A percentile compares a stretch with the other conserved stretches of the same genome.
phyloP scores from a whole-genome alignment of 1,284 basidiomycete species.

The Sanghuangporus weigelae region DNA sequence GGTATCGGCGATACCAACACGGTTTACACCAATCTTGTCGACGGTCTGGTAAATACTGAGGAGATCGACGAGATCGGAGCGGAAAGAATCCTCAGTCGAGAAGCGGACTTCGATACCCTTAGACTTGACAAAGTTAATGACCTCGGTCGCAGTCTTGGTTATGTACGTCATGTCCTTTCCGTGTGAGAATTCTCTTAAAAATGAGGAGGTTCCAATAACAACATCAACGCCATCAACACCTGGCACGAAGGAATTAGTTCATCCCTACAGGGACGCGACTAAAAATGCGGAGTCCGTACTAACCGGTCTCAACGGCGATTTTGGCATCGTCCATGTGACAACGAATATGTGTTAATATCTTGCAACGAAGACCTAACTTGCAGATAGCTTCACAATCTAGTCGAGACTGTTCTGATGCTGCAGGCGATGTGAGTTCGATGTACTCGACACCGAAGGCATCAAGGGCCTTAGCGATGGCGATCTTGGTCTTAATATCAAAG shows the following conservation, averaged over 20 bases:
- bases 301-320: conserved; percentile 97
- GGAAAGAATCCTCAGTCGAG: conserved; percentile 99
- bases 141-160: conserved; percentile 98
- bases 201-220: conserved; percentile 98
- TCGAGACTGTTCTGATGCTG: conserved; percentile 95
- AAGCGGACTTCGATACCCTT: conserved; percentile 99
- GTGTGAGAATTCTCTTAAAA: conserved; percentile 98
- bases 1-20: conserved; percentile 98
- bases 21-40: conserved; percentile 99
- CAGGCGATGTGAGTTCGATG: conserved; percentile 98
- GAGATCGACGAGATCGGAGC: conserved; percentile 98
- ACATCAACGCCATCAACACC: conserved; percentile 99
- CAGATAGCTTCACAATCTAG: conserved; percentile 98
- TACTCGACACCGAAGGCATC: conserved; percentile 99
- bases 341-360: conserved; percentile 98
- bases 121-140: conserved; percentile 99
- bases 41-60: conserved; percentile 99
- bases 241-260: conserved; percentile 27
- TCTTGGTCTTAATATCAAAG: conserved; percentile 99
- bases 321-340: conserved; percentile 99
- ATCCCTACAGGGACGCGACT: not conserved
- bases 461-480: conserved; percentile 95
- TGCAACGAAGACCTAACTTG: conserved; percentile 96
- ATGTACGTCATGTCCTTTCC: conserved; percentile 99
- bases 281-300: conserved; percentile 19